Evolutionary conservation across 2,329 filamentous ascomycete species (phyloP).

Genomic region (Madurella mycetomatis): DNA sequence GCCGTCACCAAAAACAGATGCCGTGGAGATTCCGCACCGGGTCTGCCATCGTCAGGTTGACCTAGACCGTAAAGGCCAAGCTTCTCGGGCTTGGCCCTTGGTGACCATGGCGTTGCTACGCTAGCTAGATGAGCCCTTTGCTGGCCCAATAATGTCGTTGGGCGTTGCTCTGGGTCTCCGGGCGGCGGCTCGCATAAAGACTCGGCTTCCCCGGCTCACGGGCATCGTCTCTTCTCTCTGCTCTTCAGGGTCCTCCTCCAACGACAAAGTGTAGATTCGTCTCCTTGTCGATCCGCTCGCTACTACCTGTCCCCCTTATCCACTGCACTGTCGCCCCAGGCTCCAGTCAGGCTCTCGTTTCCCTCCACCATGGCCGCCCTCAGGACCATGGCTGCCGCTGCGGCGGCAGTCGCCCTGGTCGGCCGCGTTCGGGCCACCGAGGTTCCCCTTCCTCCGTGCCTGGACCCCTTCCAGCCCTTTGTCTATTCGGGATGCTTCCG

Average conservation of each 20-base stretch:
- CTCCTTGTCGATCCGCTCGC: slow-evolving; percentile 6
- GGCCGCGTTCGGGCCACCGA: slow-evolving; percentile 36
- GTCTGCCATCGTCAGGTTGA: background rate
- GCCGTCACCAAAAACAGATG: slow-evolving; percentile 8
- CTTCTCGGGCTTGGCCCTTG: background rate
- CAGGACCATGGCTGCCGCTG: slow-evolving; percentile 33
- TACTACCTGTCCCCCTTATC: background rate
- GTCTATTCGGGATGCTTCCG: slow-evolving; percentile 46
- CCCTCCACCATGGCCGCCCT: slow-evolving; percentile 31
- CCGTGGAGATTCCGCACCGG: background rate
- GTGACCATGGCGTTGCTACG: background rate
- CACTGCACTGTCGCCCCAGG: background rate
- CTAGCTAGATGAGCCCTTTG: background rate
- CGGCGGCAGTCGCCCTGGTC: slow-evolving; percentile 38
- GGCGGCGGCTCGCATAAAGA: background rate
- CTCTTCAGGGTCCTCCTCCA: slow-evolving; percentile 11
- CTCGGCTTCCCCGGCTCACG: background rate
- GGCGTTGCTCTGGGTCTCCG: no score
- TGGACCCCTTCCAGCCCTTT: slow-evolving; percentile 43
- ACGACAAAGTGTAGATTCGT: slow-evolving; percentile 7
- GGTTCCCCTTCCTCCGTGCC: slow-evolving; percentile 42
- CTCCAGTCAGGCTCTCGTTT: slow-evolving; percentile 7
- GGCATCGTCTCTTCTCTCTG: background rate
- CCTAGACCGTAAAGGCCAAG: background rate
- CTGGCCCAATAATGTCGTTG: slow-evolving; percentile 1